Evolutionary conservation across 2,329 filamentous ascomycete genomes (phyloP).

Genomic region (Aspergillus costaricaensis): DNA sequence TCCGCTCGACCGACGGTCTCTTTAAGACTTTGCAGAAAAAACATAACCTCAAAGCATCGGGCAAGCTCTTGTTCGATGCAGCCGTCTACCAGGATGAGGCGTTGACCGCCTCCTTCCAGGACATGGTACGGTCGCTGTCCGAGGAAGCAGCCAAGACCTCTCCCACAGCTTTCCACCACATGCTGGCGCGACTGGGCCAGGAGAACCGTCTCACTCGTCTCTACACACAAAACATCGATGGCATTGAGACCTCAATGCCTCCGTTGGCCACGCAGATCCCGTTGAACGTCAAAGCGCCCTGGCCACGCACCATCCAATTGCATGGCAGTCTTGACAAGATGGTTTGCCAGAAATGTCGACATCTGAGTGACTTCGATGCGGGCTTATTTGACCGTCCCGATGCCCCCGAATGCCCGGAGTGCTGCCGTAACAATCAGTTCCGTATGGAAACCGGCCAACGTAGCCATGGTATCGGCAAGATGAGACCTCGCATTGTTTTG

Average conservation of each 20-base stretch:
- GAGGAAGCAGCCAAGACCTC: constrained; percentile 73
- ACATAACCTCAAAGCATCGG: constrained; percentile 88
- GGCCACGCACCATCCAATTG: constrained; percentile 90
- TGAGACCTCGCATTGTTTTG: constrained; percentile 90
- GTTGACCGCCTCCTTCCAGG: constrained; percentile 87
- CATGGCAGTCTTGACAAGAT: constrained; percentile 94
- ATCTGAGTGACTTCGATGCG: constrained; percentile 73
- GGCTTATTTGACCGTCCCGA: constrained; percentile 81
- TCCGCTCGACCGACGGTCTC: constrained; percentile 85
- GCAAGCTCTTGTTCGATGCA: constrained; percentile 94
- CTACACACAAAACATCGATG: constrained; percentile 97
- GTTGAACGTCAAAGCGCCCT: constrained; percentile 79
- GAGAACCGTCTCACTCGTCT: constrained; percentile 85
- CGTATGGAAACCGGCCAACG: constrained; percentile 80
- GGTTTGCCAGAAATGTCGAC: constrained; percentile 91
- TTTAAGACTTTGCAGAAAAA: constrained; percentile 83
- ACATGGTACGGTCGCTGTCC: constrained; percentile 90
- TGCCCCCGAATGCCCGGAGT: constrained; percentile 76
- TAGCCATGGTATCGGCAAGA: constrained; percentile 86
- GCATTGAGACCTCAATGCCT: constrained; percentile 80
- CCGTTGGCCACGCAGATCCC: constrained; percentile 81
- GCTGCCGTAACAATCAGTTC: constrained; percentile 72
- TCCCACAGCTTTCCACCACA: constrained; percentile 88
- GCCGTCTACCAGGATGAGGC: constrained; percentile 93
- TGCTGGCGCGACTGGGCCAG: constrained; percentile 84